Evolutionary conservation across 1,139 yeast species (phyloP).

Genomic region (Meyerozyma athensensis): DNA sequence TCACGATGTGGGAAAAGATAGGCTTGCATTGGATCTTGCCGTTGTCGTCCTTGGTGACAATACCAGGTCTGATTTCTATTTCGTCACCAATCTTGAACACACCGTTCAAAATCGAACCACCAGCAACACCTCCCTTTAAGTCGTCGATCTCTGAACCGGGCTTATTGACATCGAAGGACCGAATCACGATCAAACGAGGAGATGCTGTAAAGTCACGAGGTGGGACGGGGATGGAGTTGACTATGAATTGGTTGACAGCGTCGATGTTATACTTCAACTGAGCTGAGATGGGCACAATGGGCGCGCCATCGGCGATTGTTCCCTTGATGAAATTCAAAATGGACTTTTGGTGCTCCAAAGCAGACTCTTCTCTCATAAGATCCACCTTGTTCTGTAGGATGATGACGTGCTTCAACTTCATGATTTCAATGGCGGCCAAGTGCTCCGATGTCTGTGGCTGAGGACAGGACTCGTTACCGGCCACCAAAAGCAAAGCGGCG

Average conservation of each 20-base stretch:
- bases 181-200: slow-evolving; percentile 93
- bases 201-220: slow-evolving; percentile 89
- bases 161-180: slow-evolving; percentile 97
- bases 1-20: slow-evolving; percentile 87
- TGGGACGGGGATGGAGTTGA: slow-evolving; percentile 93
- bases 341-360: slow-evolving; percentile 91
- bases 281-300: slow-evolving; percentile 97
- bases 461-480: slow-evolving; percentile 99
- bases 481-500: slow-evolving; percentile 92
- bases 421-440: slow-evolving; percentile 98
- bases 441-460: slow-evolving; percentile 99
- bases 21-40: slow-evolving; percentile 96
- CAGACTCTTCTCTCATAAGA: slow-evolving; percentile 96
- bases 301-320: slow-evolving; percentile 98
- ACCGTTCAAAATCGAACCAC: slow-evolving; percentile 97
- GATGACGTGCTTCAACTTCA: slow-evolving; percentile 96
- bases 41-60: slow-evolving; percentile 89
- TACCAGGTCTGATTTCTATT: slow-evolving; percentile 98
- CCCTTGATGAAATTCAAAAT: slow-evolving; percentile 91
- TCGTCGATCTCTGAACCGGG: slow-evolving; percentile 98
- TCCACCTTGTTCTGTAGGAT: slow-evolving; percentile 98
- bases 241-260: slow-evolving; percentile 96
- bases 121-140: slow-evolving; percentile 99
- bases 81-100: slow-evolving; percentile 96
- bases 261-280: slow-evolving; percentile 98